Conservation (phyloP, 306 rosid genomes). For the Dryas octopetala region DNA sequence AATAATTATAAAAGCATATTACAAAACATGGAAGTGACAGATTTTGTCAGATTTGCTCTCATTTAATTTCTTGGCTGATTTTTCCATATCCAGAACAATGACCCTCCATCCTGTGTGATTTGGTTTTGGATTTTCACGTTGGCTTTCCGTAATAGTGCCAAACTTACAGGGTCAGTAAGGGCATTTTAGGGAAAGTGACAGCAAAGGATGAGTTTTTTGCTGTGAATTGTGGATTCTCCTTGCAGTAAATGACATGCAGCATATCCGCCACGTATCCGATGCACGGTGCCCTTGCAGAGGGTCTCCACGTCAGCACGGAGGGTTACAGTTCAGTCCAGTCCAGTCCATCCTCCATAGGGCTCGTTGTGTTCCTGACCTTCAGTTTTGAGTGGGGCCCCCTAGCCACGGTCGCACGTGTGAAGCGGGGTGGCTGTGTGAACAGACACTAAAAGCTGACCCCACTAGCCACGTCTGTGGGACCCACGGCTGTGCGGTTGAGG, state of each 20-base stretch:
- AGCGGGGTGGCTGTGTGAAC: slow-evolving; percentile 13
- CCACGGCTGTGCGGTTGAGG: neutral
- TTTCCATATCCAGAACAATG: neutral
- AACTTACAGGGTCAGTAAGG: slow-evolving; percentile 6
- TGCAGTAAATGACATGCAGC: neutral
- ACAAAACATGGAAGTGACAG: slow-evolving; percentile 18
- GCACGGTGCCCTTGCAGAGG: slow-evolving; percentile 4
- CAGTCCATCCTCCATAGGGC: neutral
- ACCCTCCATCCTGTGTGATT: neutral
- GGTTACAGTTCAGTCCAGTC: neutral
- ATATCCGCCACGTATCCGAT: slow-evolving; percentile 19
- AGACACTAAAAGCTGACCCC: slow-evolving; percentile 31
- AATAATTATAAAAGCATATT: too few relatives aligned
- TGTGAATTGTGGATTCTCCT: neutral
- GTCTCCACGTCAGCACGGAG: slow-evolving; percentile 30
- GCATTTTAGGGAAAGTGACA: neutral
- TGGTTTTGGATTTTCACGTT: slow-evolving; percentile 32
- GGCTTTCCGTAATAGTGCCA: neutral
- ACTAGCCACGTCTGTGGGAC: slow-evolving; percentile 32
- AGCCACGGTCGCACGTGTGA: slow-evolving; percentile 41
- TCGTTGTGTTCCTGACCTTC: slow-evolving; percentile 15
- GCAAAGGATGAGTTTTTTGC: neutral
- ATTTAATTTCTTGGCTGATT: neutral
- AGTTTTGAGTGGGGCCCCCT: neutral
- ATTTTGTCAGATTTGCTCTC: slow-evolving; percentile 21